Conservation (phyloP, 345 rosid species). For the Aurinia saxatilis region DNA sequence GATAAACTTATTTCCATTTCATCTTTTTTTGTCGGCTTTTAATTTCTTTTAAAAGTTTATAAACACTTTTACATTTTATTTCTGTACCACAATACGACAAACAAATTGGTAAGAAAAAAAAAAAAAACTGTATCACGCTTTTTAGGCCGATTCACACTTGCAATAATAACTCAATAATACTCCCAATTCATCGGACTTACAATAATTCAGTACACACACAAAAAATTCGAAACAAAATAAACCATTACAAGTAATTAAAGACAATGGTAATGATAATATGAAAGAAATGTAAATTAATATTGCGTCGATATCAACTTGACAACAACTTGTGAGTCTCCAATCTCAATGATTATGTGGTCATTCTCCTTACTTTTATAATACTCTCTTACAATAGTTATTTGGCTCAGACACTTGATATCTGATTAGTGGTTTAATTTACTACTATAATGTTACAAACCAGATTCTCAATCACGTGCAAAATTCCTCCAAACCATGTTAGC, state of each 20-base stretch:
- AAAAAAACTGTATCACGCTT: conserved; percentile 16
- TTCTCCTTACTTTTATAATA: not conserved
- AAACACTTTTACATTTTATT: not conserved
- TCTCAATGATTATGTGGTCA: conserved; percentile 20
- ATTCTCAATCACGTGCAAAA: conserved; percentile 17
- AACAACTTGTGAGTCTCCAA: conserved; percentile 6
- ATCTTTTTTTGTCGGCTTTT: conserved; percentile 11
- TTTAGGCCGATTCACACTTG: not conserved
- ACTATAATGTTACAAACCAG: not conserved
- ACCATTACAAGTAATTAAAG: not conserved
- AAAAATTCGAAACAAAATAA: not conserved
- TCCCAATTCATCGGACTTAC: conserved; percentile 1
- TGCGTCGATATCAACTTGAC: conserved; percentile 8
- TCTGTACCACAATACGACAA: too few species aligned
- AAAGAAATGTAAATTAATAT: too few species aligned
- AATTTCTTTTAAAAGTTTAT: not conserved
- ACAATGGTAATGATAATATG: not conserved
- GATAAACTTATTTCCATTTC: not conserved
- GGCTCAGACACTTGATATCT: not conserved
- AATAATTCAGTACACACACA: not conserved
- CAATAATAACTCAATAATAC: conserved; percentile 4
- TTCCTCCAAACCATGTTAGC: not conserved
- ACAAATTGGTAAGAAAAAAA: too few species aligned
- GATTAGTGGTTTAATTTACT: not conserved
- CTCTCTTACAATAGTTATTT: not conserved